phyloP scores from a whole-genome alignment of 306 rosid species.

The Cercis canadensis region DNA sequence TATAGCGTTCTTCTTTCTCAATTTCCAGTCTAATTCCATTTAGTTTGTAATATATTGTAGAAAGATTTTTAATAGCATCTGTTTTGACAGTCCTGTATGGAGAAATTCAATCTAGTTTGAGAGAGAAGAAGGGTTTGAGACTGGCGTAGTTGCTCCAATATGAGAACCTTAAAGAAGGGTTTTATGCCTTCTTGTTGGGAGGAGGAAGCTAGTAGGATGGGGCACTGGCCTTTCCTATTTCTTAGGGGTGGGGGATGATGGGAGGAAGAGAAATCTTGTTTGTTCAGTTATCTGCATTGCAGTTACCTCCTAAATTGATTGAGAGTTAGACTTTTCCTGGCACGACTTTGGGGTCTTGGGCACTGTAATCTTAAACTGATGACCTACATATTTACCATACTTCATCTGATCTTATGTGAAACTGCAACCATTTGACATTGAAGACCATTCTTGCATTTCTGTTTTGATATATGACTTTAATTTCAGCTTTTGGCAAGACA shows the following conservation, averaged over 20 bases:
- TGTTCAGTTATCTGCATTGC: too few relatives aligned
- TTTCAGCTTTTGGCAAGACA: conserved; percentile 96
- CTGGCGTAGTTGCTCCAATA: too few relatives aligned
- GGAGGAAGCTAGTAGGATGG: too few relatives aligned
- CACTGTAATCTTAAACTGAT: too few relatives aligned
- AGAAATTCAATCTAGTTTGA: neutral
- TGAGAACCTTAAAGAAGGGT: too few relatives aligned
- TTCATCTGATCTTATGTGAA: conserved; percentile 72
- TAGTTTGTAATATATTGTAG: conserved; percentile 20
- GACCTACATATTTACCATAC: neutral
- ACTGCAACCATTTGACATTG: neutral
- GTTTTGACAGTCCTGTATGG: conserved; percentile 12
- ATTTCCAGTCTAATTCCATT: conserved; percentile 12
- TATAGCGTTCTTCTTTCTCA: conserved; percentile 43
- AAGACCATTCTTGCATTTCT: conserved; percentile 24
- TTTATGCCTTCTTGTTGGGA: too few relatives aligned
- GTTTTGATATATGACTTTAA: conserved; percentile 31
- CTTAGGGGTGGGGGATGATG: too few relatives aligned
- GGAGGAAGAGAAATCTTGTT: too few relatives aligned
- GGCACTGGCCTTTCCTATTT: too few relatives aligned
- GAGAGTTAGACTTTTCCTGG: too few relatives aligned
- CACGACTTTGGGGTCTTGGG: too few relatives aligned
- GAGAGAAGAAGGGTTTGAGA: neutral
- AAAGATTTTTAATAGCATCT: neutral
- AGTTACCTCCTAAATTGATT: too few relatives aligned